Evolutionary conservation across 768 basidiomycete genomes (phyloP), one percentile per base, ranked within the genome.

Genomic region (Tubosaeta sp.): DNA sequence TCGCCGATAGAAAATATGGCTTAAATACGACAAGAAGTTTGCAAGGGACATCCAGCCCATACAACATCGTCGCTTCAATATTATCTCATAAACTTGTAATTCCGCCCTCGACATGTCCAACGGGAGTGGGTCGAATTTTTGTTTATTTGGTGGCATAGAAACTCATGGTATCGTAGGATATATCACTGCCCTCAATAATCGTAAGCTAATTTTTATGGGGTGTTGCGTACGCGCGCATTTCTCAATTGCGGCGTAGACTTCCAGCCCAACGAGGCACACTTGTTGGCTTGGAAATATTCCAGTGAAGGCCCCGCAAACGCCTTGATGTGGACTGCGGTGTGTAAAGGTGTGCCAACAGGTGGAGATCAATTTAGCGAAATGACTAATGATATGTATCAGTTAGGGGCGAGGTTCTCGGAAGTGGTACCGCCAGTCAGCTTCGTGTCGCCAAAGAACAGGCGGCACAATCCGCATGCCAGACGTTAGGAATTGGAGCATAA

Each of bases 251-350:
- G 19, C 35, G 41, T 31, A 78, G 76, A 73, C 58, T 56, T 75
- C 29, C 77, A 79, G 25, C 65, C 59, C 35, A 53, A 59, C 40
- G 52, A 63, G 54, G 30, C 31, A 6, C 59, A 71, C 41, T 53
- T 69, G 5, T 41, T 84, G 45, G 73, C 65, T 39, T 85, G 71
- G 68, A 65, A 47, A 13, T 76, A 78, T 43, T 60, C 55, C 1
- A 55, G 38, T 2, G 55, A 66, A 5, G 83, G 84, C 1, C 76
- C 71, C 0, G 52, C 73, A 9, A 63, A 78, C 56, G 65, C 69
- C 11, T 57, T 69, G 27, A 49, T 60, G 19, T 87, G 84, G 84
- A 79, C 72, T 10, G 64, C 72, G n/a, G 63, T 73, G 19, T 85
- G 81, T 65, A 83, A 80, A 68, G 71, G 84, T 84, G 57, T 58